phyloP scores from a whole-genome alignment of 495 filamentous ascomycete species.

The Tuber calosporum region DNA sequence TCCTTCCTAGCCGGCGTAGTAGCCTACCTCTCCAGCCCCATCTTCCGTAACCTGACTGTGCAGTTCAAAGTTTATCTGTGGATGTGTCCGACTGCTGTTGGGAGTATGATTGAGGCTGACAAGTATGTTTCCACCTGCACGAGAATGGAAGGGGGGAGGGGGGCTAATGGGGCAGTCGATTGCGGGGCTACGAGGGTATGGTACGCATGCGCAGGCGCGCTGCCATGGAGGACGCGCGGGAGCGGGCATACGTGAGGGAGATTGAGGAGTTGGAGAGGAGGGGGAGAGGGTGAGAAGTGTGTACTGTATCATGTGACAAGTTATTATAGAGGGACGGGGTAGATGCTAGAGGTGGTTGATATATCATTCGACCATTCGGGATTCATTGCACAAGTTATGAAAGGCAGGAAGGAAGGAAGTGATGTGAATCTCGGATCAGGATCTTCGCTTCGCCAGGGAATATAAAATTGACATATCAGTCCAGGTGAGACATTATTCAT shows the following conservation, averaged over 20 bases:
- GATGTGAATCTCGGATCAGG: not conserved
- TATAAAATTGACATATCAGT: not conserved
- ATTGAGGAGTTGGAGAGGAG: conserved; percentile 32
- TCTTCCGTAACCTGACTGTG: conserved; percentile 34
- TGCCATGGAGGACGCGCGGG: conserved; percentile 24
- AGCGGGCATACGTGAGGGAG: conserved; percentile 22
- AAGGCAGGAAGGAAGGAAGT: not conserved
- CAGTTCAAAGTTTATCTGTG: conserved; percentile 41
- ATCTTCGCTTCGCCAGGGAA: not conserved
- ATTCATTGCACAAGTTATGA: not conserved
- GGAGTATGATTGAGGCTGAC: conserved; percentile 40
- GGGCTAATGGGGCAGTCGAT: conserved; percentile 21
- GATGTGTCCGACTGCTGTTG: conserved; percentile 40
- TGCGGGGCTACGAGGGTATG: conserved; percentile 32
- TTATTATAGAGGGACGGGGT: not conserved
- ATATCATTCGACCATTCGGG: not conserved
- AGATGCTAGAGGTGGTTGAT: not conserved
- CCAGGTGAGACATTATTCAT: not conserved
- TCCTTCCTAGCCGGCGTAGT: conserved; percentile 25
- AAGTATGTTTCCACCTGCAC: conserved; percentile 12
- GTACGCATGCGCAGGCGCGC: conserved; percentile 27
- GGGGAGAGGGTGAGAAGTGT: not conserved
- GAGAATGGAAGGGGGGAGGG: not conserved
- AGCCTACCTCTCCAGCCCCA: conserved; percentile 28
- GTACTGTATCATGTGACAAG: not conserved